Percentiles rank a stretch among this genome's conserved stretches.
These are phyloP conservation scores for Pseudogymnoascus pannorum DNA, from an alignment of 2,329 filamentous ascomycete species.

Conservation along the genomic window DNA sequence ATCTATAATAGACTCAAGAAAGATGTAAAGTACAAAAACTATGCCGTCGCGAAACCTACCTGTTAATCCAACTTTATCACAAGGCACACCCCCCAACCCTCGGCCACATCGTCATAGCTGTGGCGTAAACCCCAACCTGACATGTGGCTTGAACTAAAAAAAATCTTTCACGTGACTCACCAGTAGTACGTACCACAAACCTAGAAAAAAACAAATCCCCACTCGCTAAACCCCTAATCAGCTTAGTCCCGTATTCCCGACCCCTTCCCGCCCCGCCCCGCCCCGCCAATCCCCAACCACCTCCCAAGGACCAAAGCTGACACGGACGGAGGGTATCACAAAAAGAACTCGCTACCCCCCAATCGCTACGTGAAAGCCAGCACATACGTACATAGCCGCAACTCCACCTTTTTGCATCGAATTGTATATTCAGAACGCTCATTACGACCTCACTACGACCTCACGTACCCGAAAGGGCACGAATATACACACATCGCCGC, in stretches of 20 bases:
- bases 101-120: background rate
- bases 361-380: background rate
- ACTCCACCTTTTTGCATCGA: background rate
- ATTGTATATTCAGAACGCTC: background rate
- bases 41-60: background rate
- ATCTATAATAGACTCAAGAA: background rate
- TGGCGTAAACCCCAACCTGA: background rate
- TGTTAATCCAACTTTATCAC: background rate
- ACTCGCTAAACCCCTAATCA: background rate
- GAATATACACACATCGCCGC: background rate
- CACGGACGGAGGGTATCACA: background rate
- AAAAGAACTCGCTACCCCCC: background rate
- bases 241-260: background rate
- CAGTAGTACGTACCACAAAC: background rate
- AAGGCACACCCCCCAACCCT: background rate
- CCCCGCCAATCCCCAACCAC: background rate
- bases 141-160: background rate
- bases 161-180: background rate
- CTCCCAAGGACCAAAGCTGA: background rate
- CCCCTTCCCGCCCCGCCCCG: background rate
- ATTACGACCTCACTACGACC: background rate
- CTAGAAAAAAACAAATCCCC: background rate
- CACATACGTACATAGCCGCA: background rate
- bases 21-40: background rate
- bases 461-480: background rate